A percentile compares a stretch with the other conserved stretches of the same genome.
Conservation (phyloP, 352 stramenopile genomes). For the Pythium pectinolyticum region DNA sequence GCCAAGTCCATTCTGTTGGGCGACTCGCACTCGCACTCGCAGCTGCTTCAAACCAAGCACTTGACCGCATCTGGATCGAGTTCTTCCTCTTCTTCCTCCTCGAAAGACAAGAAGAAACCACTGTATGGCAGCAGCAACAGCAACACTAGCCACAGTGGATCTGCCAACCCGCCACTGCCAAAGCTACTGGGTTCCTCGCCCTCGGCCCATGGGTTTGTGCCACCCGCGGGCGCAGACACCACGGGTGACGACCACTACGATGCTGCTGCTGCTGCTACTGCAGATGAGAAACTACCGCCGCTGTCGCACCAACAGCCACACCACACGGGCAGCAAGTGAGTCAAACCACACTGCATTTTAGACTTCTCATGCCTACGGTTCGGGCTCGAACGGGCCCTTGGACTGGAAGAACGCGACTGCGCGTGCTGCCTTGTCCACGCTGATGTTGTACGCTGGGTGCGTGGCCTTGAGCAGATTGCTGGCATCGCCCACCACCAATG, state of each 20-base stretch:
- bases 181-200: constrained; percentile 43
- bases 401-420: constrained; percentile 69
- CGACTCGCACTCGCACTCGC: constrained; percentile 30
- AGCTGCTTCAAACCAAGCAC: constrained; percentile 26
- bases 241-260: constrained; percentile 20
- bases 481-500: constrained; percentile 52
- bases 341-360: background rate
- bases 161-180: constrained; percentile 43
- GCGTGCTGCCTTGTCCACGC: constrained; percentile 74
- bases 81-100: constrained; percentile 4
- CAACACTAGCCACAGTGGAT: constrained; percentile 29
- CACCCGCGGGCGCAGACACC: constrained; percentile 21
- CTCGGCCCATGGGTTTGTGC: constrained; percentile 28
- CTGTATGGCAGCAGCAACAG: constrained; percentile 24
- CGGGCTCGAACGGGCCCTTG: constrained; percentile 54
- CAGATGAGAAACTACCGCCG: constrained; percentile 48
- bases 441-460: constrained; percentile 93
- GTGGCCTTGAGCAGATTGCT: constrained; percentile 81
- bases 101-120: constrained; percentile 47
- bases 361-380: constrained; percentile 7
- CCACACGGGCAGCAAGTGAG: constrained; percentile 11
- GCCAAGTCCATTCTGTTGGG: constrained; percentile 56
- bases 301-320: constrained; percentile 33
- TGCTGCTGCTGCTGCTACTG: constrained; percentile 26
- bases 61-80: constrained; percentile 9